Evolutionary conservation across 2,329 filamentous ascomycete species (phyloP).

Genomic region (Colletotrichum sp.): DNA sequence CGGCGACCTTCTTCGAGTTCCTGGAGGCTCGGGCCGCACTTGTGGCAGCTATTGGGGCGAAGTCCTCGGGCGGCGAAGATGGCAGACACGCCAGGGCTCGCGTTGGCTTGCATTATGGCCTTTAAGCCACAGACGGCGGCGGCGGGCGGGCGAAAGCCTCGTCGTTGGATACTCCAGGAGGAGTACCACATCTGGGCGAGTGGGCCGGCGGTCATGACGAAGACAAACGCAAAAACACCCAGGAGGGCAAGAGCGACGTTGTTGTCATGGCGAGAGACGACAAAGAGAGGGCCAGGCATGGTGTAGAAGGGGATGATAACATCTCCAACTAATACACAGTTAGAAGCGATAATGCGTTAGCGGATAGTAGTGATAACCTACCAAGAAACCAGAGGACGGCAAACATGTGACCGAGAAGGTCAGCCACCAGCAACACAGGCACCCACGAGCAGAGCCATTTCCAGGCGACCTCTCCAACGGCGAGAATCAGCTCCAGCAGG

Average conservation of each 20-base stretch:
- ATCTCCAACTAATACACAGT: neutral
- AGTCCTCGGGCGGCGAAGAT: accelerated
- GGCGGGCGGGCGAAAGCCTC: neutral
- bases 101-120: neutral
- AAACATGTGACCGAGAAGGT: neutral
- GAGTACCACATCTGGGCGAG: neutral
- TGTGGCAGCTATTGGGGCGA: too few relatives aligned
- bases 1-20: too few relatives aligned
- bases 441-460: accelerated
- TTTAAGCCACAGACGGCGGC: neutral
- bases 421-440: accelerated
- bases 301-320: accelerated
- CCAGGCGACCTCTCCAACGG: accelerated
- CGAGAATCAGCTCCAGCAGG: neutral
- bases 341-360: neutral
- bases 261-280: neutral
- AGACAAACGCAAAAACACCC: neutral
- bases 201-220: neutral
- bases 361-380: neutral
- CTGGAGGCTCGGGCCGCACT: too few relatives aligned
- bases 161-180: neutral
- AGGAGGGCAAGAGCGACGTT: neutral
- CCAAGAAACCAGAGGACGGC: neutral
- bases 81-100: neutral
- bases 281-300: too few relatives aligned